A percentile compares a stretch with the other conserved stretches of the same genome.
phyloP scores from a whole-genome alignment of 129 eudicot species.

The Artemisia annua region DNA sequence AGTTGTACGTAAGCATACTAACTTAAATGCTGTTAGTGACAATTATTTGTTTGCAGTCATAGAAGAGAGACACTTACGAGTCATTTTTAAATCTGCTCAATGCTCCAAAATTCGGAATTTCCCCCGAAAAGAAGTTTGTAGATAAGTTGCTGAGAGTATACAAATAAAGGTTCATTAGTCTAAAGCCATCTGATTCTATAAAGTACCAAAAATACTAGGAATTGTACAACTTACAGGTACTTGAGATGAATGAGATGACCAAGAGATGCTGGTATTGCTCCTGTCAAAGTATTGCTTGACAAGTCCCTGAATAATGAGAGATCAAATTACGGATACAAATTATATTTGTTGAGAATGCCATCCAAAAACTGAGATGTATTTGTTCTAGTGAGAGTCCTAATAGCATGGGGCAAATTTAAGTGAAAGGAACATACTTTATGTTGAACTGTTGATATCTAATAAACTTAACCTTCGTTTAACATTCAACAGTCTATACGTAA shows the following conservation, averaged over 20 bases:
- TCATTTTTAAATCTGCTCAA: slow-evolving; percentile 69
- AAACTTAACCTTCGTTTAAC: no score
- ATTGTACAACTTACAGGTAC: slow-evolving; percentile 54
- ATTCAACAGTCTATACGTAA: no score
- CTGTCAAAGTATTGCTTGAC: slow-evolving; percentile 82
- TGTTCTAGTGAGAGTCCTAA: neutral
- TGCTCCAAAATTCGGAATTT: slow-evolving; percentile 83
- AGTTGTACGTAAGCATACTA: neutral
- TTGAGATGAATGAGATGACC: slow-evolving; percentile 76
- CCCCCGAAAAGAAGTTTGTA: slow-evolving; percentile 84
- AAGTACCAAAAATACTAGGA: neutral
- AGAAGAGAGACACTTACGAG: slow-evolving; percentile 55
- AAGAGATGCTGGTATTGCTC: slow-evolving; percentile 92
- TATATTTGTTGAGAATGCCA: neutral
- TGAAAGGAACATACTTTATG: neutral
- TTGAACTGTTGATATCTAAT: neutral
- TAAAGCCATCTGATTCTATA: neutral
- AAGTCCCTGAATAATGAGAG: slow-evolving; percentile 53
- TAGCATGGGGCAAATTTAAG: neutral
- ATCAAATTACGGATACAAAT: neutral
- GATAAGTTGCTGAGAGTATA: slow-evolving; percentile 69
- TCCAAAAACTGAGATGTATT: neutral
- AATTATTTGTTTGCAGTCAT: neutral
- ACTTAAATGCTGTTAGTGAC: neutral
- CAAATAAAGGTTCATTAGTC: neutral